Base-by-base conservation (phyloP, 371 early-diverging fungal genomes). In the Rhizopus sp. region DNA sequence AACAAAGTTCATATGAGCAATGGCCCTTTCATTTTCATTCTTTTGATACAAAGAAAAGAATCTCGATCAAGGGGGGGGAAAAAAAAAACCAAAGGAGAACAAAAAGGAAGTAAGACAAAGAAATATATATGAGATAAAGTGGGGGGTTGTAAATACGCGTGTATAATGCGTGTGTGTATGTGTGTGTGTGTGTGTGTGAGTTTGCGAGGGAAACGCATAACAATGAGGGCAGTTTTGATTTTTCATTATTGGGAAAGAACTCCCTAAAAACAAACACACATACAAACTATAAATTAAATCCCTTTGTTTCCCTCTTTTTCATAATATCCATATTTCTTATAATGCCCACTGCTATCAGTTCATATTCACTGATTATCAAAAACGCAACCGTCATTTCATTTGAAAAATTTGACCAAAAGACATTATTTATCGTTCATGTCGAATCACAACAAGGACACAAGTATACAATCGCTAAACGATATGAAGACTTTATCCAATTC, bases 401-500 rank as follows among this genome's bases (percentile, higher is more conserved):
- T 57, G 68, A 68, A 37, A 68, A 60, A 47, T 44, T 38, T 8
- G 68, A 68, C 54, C 63, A 68, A 42, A 68, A 68, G 39, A 57
- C 55, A 23, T 62, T 59, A 57, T 68, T 57, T 12, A 53, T 31
- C 1, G 50, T 68, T 31, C 49, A 60, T 15, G 57, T 68, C 1
- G 60, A 66, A 17, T 55, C 66, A 17, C 15, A 53, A 44, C 40
- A 53, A 34, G 29, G 37, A 12, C 7, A 15, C n/a, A 29, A 40
- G 17, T 66, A 61, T 35, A 3, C 39, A 23, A 60, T 68, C n/a
- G 53, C 40, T 5, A 59, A 60, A 44, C 51, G 44, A 37, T 68
- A 63, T 46, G 68, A 63, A 45, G 68, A 68, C 10, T 68, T 68
- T 33, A 16, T 23, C 35, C 68, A 60, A 23, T 54, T 68, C n/a